phyloP scores from a whole-genome alignment of 257 asterid species.

The Solanum habrochaites region DNA sequence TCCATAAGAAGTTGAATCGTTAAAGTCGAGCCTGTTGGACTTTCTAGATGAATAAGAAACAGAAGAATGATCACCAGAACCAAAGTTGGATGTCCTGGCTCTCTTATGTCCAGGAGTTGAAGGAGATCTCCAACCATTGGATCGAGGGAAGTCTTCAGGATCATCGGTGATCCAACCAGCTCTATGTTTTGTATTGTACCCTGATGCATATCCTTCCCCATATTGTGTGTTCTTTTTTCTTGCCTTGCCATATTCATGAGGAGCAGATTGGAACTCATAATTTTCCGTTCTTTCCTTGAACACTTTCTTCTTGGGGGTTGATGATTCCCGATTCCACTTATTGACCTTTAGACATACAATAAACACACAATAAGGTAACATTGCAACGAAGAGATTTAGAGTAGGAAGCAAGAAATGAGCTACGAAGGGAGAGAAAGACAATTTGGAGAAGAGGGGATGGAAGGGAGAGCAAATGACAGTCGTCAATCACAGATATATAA shows the following conservation, averaged over 20 bases:
- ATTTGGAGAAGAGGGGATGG: background rate
- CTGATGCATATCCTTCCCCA: constrained; percentile 13
- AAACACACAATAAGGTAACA: background rate
- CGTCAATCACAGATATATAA: background rate
- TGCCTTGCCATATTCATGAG: constrained; percentile 30
- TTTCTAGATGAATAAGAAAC: constrained; percentile 26
- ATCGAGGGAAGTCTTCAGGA: constrained; percentile 28
- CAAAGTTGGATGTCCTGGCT: constrained; percentile 9
- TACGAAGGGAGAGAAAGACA: background rate
- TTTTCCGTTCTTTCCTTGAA: constrained; percentile 31
- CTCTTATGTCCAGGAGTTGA: constrained; percentile 36
- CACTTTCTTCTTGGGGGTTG: constrained; percentile 50
- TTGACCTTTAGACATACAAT: constrained; percentile 25
- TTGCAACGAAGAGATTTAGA: background rate
- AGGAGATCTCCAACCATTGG: constrained; percentile 47
- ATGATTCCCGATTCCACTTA: constrained; percentile 46
- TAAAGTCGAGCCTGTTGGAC: constrained; percentile 9
- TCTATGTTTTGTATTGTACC: constrained; percentile 36
- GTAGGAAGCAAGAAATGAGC: background rate
- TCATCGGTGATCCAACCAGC: constrained; percentile 67
- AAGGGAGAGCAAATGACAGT: background rate
- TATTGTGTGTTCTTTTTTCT: constrained; percentile 14
- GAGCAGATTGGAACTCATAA: constrained; percentile 30
- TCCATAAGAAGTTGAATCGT: constrained; percentile 25
- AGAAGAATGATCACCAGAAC: constrained; percentile 23